Evolutionary conservation across 139 green algal species (phyloP).

Genomic region (Picochlorum sp.): DNA sequence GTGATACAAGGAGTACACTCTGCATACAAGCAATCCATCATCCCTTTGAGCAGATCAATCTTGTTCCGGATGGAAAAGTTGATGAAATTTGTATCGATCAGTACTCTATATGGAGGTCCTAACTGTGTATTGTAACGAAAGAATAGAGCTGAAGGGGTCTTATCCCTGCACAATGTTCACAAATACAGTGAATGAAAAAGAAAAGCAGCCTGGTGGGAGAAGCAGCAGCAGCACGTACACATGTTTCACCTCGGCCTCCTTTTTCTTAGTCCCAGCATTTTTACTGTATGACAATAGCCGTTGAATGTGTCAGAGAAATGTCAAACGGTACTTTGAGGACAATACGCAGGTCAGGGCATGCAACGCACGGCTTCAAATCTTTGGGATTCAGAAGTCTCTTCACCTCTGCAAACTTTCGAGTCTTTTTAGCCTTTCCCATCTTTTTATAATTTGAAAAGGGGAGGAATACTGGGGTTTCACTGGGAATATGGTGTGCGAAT

Average conservation of each 20-base stretch:
- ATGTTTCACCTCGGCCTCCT: slow-evolving; percentile 54
- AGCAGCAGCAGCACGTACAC: slow-evolving; percentile 33
- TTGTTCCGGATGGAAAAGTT: slow-evolving; percentile 99
- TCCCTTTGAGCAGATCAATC: slow-evolving; percentile 87
- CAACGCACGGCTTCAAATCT: slow-evolving; percentile 56
- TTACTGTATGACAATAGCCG: background rate
- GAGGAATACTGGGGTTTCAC: no score
- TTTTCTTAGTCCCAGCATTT: slow-evolving; percentile 6
- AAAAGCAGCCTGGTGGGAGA: background rate
- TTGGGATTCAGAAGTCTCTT: slow-evolving; percentile 91
- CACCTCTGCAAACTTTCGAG: slow-evolving; percentile 91
- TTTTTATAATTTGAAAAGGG: background rate
- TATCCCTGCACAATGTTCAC: slow-evolving; percentile 51
- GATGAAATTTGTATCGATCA: slow-evolving; percentile 99
- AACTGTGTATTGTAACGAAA: slow-evolving; percentile 98
- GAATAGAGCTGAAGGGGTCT: slow-evolving; percentile 83
- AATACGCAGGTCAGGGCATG: background rate
- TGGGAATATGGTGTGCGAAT: no score
- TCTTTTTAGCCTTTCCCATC: slow-evolving; percentile 96
- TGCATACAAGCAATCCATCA: slow-evolving; percentile 99
- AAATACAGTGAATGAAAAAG: background rate
- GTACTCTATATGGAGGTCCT: slow-evolving; percentile 89
- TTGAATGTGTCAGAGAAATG: no score
- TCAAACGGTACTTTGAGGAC: background rate
- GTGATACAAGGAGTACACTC: slow-evolving; percentile 96